These are phyloP conservation scores for Acanthamoeba lenticulata DNA, from an alignment of 208 protist species.

Conservation along the genomic window DNA sequence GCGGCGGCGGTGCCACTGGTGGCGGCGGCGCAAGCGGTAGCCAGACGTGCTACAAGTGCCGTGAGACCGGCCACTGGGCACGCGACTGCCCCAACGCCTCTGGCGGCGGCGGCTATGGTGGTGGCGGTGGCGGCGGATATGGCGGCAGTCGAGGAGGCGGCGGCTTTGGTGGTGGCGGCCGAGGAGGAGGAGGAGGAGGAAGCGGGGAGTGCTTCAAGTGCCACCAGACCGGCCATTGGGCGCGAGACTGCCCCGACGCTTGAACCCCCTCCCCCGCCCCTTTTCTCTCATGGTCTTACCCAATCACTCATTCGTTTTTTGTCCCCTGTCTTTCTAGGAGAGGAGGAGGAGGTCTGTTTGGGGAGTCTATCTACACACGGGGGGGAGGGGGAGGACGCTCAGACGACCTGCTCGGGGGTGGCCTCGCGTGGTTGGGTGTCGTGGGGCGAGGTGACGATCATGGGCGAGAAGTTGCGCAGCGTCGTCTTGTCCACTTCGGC, in stretches of 20 bases:
- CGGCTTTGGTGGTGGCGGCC: background rate
- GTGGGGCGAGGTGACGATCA: background rate
- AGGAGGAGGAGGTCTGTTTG: too few relatives aligned
- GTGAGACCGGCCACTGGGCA: background rate
- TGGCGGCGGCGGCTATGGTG: background rate
- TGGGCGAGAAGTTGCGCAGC: background rate
- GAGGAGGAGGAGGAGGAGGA: background rate
- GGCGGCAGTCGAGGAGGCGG: background rate
- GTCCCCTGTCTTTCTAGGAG: too few relatives aligned
- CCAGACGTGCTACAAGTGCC: background rate
- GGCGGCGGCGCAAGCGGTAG: background rate
- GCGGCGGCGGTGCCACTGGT: background rate
- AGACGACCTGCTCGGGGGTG: background rate
- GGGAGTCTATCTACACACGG: too few relatives aligned
- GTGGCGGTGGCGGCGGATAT: background rate
- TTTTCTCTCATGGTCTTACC: background rate
- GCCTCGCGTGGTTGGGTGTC: background rate
- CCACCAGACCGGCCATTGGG: background rate
- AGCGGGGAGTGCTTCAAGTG: slow-evolving; percentile 37
- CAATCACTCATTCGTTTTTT: background rate
- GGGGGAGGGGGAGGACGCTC: background rate
- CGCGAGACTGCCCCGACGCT: background rate
- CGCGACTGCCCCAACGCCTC: background rate
- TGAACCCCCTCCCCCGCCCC: background rate
- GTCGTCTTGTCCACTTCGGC: background rate